These are phyloP conservation scores for Hysterium pulicare DNA, from an alignment of 2,329 filamentous ascomycete species.

Conservation along the genomic window DNA sequence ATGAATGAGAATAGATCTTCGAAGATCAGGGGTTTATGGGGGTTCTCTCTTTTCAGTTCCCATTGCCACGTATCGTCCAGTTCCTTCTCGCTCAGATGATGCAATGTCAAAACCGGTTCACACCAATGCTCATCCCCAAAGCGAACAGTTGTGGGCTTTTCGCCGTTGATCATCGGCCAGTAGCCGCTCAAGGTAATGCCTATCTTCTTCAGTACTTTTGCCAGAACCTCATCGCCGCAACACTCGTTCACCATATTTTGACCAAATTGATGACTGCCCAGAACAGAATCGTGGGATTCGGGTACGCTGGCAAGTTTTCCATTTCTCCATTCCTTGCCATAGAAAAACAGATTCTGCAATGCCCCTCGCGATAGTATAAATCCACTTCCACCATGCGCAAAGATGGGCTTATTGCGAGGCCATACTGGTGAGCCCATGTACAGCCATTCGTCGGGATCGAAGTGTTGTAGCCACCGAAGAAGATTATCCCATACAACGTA, in stretches of 20 bases:
- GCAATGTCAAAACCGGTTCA: constrained; percentile 39
- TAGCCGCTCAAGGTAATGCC: constrained; percentile 35
- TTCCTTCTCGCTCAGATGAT: constrained; percentile 31
- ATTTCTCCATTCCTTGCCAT: constrained; percentile 35
- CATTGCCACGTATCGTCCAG: constrained; percentile 24
- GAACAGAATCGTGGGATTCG: constrained; percentile 30
- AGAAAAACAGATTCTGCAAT: constrained; percentile 43
- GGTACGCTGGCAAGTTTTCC: no score
- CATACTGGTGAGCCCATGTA: constrained; percentile 42
- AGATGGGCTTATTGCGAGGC: constrained; percentile 32
- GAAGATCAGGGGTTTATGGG: constrained; percentile 27
- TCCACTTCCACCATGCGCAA: constrained; percentile 44
- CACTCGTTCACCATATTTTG: constrained; percentile 30
- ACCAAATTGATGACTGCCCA: constrained; percentile 35
- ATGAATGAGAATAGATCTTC: constrained; percentile 32
- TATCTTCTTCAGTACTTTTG: constrained; percentile 35
- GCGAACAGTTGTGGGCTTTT: constrained; percentile 36
- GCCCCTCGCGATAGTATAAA: constrained; percentile 47
- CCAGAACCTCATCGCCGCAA: constrained; percentile 39
- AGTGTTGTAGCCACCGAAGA: constrained; percentile 37
- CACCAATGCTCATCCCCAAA: constrained; percentile 44
- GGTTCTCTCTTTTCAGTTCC: constrained; percentile 22
- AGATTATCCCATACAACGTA: constrained; percentile 40
- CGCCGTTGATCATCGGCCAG: constrained; percentile 47
- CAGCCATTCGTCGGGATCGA: constrained; percentile 34